Base-by-base conservation (phyloP, 768 basidiomycete species). In the Lentinula sp. region DNA sequence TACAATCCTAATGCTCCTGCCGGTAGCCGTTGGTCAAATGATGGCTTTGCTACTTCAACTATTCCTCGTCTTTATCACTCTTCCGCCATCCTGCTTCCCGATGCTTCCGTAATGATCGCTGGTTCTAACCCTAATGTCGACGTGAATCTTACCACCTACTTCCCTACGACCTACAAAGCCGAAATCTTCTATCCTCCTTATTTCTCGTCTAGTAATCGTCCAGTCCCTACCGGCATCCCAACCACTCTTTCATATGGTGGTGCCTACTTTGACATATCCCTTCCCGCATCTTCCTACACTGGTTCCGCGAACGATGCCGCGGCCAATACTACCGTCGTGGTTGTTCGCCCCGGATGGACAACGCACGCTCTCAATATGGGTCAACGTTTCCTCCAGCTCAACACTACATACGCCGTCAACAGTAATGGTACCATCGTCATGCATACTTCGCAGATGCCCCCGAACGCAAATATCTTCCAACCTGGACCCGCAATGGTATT, bases 111-210 rank as follows among this genome's bases (percentile, higher is more conserved):
- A 37, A 72, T 97, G 53, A 82, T 96, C 65, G 93, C 92, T 37
- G 96, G 96, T 6, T 93, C 92, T 39, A 98, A 98, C 75, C 95
- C 95, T 0, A 95, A 95, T 68, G 79, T 90, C 39, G 95, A 98
- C 66, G 87, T 89, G 63, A 87, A 88, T 66, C 63, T 76, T 42
- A 72, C 76, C n/a, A 81, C 82, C 9, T 43, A 79, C 42, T 93
- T 79, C 78, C 87, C 88, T 1, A 93, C 93, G 1, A 84, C 87
- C 32, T 95, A 95, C 68, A 76, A 84, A 37, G 87, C 89, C 1
- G 94, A 96, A 71, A 81, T 87, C 49, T 99, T 95, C 79, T 98
- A 95, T 77, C 96, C 96, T 0, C 80, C 86, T 8, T 99, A 96
- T 76, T 98, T 89, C 77, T 77, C 82, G 48, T 81, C 88, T 7